Evolutionary conservation across 176 grass and related monocot genomes (phyloP).

Genomic region (Oropetium thomaeum): DNA sequence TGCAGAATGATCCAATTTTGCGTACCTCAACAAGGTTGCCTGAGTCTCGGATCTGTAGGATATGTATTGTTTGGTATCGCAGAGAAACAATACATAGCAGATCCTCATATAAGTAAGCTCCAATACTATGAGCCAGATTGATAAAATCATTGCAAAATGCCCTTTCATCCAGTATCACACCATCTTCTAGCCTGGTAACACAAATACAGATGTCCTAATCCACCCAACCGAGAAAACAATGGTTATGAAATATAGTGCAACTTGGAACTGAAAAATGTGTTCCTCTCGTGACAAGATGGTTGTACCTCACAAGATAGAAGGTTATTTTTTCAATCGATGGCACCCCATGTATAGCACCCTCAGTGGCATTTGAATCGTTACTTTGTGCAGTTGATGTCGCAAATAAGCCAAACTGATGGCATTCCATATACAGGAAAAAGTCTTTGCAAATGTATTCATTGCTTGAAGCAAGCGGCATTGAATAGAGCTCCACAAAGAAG

Average conservation of each 20-base stretch:
- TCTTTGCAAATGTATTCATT: conserved; percentile 90
- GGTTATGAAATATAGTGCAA: conserved; percentile 17
- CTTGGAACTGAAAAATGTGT: not conserved
- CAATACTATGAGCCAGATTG: conserved; percentile 84
- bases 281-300: conserved; percentile 12
- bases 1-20: conserved; percentile 82
- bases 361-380: conserved; percentile 47
- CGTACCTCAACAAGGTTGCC: conserved; percentile 93
- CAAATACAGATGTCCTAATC: conserved; percentile 33
- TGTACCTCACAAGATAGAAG: conserved; percentile 95
- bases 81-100: conserved; percentile 90
- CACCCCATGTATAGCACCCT: conserved; percentile 73
- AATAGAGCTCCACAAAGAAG: conserved; percentile 79
- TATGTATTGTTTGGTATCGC: conserved; percentile 92
- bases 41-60: conserved; percentile 82
- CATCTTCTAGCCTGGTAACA: conserved; percentile 75
- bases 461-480: conserved; percentile 68
- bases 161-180: conserved; percentile 77
- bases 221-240: conserved; percentile 32
- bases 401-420: conserved; percentile 69
- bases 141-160: conserved; percentile 92
- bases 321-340: conserved; percentile 94
- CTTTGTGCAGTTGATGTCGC: conserved; percentile 83
- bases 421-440: conserved; percentile 81
- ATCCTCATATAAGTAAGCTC: conserved; percentile 92